Evolutionary conservation across 2,329 filamentous ascomycete genomes (phyloP), one percentile per base, ranked within the genome.

Genomic region (Colletotrichum abscissum): DNA sequence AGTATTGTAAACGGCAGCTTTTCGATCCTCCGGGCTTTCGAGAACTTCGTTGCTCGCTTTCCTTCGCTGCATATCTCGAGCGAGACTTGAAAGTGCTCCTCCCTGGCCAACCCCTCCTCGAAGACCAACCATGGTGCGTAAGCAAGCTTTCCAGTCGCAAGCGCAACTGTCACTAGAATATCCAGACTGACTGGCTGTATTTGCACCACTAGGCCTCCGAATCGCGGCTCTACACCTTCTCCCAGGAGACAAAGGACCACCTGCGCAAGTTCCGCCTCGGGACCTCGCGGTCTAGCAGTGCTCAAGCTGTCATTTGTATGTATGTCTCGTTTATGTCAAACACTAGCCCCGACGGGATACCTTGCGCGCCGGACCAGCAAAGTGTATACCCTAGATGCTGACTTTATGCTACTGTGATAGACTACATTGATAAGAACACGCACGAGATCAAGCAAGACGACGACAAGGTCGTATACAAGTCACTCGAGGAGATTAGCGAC

Each of bases 261-360:
- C 90, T 99, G 76, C 93, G 94, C 83, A 98, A 98, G 85, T 99
- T 99, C 86, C 94, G 97, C 63, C 89, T 99, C 33, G 91, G 93
- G 30, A 98, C 97, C 2, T 98, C 95, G 42, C 89, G 97, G 76
- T 92, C 95, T 65, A 96, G 93, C 81, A 92, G 93, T 59, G 93
- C 95, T 0, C 95, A 98, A 86, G 97, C 95, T 74, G 92, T 97
- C 75, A 97, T 99, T 78, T 98, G 97, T 98, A 93, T 84, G 92
- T 88, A 82, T 78, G 81, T 85, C 80, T 81, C 75, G 56, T 55
- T 55, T 28, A 8, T 19, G 42, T 35, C 16, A 65, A 54, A 63
- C 59, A 55, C 59, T 52, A 26, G 56, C 42, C 33, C 46, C 42
- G 8, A n/a, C 22, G 9, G 26, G 33, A 55, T 33, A 26, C 46